Conservation (phyloP, 495 filamentous ascomycete species). For the Tuber melanosporum region DNA sequence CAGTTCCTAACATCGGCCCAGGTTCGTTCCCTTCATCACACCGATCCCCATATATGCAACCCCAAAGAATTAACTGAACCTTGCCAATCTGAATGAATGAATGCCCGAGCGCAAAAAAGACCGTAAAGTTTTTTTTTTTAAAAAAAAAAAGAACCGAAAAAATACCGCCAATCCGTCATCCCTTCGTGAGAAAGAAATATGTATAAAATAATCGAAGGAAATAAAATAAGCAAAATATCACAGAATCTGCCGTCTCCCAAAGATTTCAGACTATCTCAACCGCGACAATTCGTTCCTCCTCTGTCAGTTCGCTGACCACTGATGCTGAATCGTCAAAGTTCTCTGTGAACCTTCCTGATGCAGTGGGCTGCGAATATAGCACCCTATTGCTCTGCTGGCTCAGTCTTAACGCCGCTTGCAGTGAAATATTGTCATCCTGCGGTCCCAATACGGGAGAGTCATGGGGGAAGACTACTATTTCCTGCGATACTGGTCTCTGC, state of each 20-base stretch:
- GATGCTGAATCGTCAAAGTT: conserved; percentile 2
- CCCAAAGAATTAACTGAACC: conserved; percentile 1
- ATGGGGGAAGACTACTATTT: neutral
- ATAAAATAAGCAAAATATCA: neutral
- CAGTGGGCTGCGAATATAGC: neutral
- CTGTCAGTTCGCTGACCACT: neutral
- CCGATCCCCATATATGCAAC: neutral
- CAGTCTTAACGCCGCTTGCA: neutral
- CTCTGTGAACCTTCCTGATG: neutral
- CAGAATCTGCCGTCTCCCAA: neutral
- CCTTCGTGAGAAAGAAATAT: conserved; percentile 3
- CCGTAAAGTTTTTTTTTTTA: neutral
- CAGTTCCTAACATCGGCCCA: neutral
- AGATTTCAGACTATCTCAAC: neutral
- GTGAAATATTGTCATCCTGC: neutral
- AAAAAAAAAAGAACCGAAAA: neutral
- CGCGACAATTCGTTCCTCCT: neutral
- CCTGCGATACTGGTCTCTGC: conserved; percentile 1
- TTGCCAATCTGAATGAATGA: neutral
- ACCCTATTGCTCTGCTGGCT: neutral
- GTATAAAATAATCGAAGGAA: neutral
- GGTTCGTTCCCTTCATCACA: neutral
- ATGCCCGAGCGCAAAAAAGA: neutral
- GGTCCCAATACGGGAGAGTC: neutral
- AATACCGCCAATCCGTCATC: neutral